Conservation (phyloP, 148 eudicot species). For the Heliosperma pusillum region DNA sequence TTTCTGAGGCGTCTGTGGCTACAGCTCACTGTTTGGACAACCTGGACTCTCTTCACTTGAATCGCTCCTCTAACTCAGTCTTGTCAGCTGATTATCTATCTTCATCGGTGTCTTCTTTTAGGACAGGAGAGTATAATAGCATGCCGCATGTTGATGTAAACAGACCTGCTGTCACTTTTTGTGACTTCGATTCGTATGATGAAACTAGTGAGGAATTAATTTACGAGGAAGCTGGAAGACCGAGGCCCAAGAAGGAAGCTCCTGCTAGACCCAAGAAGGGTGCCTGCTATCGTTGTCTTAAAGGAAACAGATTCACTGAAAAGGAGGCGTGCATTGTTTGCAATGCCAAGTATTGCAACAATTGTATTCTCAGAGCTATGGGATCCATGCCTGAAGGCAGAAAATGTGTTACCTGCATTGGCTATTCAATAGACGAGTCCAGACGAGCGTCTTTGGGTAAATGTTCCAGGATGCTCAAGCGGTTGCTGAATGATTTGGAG, state of each 20-base stretch:
- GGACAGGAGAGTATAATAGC: conserved; percentile 56
- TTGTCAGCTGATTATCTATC: conserved; percentile 76
- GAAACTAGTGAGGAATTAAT: conserved; percentile 40
- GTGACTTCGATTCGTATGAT: conserved; percentile 59
- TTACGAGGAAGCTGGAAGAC: conserved; percentile 34
- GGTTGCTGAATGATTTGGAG: conserved; percentile 86
- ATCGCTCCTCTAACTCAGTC: conserved; percentile 60
- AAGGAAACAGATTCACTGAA: conserved; percentile 83
- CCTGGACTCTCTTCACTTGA: conserved; percentile 46
- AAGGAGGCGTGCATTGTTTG: conserved; percentile 94
- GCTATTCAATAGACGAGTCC: conserved; percentile 78
- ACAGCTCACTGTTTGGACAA: conserved; percentile 50
- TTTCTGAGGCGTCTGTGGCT: conserved; percentile 37
- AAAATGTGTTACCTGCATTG: conserved; percentile 90
- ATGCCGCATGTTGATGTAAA: conserved; percentile 48
- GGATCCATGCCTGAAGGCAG: conserved; percentile 99
- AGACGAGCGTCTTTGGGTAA: conserved; percentile 82
- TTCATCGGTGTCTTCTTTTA: conserved; percentile 67
- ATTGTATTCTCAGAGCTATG: conserved; percentile 93
- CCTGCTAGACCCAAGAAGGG: conserved; percentile 62
- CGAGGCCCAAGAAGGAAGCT: conserved; percentile 49
- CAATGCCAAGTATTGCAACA: conserved; percentile 85
- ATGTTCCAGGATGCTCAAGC: conserved; percentile 83
- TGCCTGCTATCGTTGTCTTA: conserved; percentile 81
- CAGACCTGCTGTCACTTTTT: conserved; percentile 57